Conservation (phyloP, 176 grass and related monocot species). For the Ananas comosus region DNA sequence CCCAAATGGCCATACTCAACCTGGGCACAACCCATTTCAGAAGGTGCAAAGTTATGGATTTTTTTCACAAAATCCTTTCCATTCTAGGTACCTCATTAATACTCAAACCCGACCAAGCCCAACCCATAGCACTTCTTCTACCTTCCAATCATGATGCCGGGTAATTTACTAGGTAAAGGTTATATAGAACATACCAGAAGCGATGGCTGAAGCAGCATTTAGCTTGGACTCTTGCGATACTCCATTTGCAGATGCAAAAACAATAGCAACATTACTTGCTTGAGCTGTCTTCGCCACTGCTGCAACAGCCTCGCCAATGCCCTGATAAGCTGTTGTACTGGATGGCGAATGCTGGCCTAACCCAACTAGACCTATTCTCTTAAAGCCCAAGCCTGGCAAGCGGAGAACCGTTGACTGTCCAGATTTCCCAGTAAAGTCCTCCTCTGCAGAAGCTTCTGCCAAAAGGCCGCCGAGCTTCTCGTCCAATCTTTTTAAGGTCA, state of each 20-base stretch:
- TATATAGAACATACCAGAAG: conserved; percentile 36
- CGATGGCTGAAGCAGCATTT: conserved; percentile 53
- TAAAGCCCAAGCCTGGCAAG: conserved; percentile 63
- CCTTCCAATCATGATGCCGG: neutral
- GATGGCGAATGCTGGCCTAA: conserved; percentile 55
- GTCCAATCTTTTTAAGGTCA: conserved; percentile 59
- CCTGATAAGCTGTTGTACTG: conserved; percentile 26
- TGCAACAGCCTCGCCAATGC: conserved; percentile 67
- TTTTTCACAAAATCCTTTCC: neutral
- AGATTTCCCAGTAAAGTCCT: conserved; percentile 82
- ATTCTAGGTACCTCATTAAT: too few relatives aligned
- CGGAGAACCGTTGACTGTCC: conserved; percentile 75
- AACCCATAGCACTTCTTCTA: neutral
- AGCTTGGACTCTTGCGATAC: conserved; percentile 48
- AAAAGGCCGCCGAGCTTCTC: conserved; percentile 60
- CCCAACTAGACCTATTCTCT: conserved; percentile 74
- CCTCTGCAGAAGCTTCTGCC: conserved; percentile 55
- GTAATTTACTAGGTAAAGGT: neutral
- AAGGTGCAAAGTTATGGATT: neutral
- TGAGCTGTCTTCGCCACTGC: conserved; percentile 67
- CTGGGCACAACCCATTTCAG: too few relatives aligned
- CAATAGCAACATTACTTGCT: conserved; percentile 55
- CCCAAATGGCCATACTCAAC: too few relatives aligned
- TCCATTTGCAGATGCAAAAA: conserved; percentile 47
- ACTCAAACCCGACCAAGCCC: too few relatives aligned